Percentiles rank a stretch among this genome's conserved stretches.
These are phyloP conservation scores for Cordyceps sp. DNA, from an alignment of 2,329 filamentous ascomycete species.

Conservation along the genomic window DNA sequence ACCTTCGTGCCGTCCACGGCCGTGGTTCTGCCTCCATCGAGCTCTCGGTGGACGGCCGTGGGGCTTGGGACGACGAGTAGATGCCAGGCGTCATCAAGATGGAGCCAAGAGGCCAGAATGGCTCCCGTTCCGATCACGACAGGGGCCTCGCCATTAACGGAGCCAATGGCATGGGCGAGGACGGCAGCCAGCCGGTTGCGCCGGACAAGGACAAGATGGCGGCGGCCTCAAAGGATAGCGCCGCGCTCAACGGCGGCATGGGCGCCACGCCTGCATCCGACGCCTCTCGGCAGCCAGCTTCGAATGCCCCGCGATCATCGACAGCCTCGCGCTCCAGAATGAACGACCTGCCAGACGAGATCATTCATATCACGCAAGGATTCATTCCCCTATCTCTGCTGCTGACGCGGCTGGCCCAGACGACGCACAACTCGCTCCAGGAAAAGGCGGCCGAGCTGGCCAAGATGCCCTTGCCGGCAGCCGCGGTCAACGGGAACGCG, in stretches of 20 bases:
- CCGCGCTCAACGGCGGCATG: too few relatives aligned
- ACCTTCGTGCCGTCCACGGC: too few relatives aligned
- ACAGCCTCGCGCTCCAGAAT: conserved; percentile 15
- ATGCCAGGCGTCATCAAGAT: conserved; percentile 39
- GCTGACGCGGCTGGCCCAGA: conserved; percentile 64
- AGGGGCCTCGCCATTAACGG: conserved; percentile 33
- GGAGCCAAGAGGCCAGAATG: conserved; percentile 36
- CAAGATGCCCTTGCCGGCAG: conserved; percentile 42
- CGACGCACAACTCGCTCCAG: conserved; percentile 62
- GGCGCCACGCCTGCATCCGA: not conserved
- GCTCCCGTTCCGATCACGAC: conserved; percentile 38
- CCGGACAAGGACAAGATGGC: conserved; percentile 16
- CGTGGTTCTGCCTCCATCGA: too few relatives aligned
- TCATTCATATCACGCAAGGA: conserved; percentile 55
- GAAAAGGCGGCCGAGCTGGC: conserved; percentile 55
- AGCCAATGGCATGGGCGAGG: conserved; percentile 19
- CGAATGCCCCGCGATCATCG: too few relatives aligned
- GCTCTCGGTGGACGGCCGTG: too few relatives aligned
- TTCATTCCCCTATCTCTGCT: conserved; percentile 64
- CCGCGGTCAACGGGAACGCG: conserved; percentile 32
- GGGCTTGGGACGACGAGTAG: too few relatives aligned
- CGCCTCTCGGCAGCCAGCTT: too few relatives aligned
- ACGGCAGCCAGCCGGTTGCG: conserved; percentile 8
- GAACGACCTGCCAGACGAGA: conserved; percentile 44
- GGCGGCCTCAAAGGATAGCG: conserved; percentile 2